A percentile compares a stretch with the other conserved stretches of the same genome.
Conservation (phyloP, 2,329 filamentous ascomycete genomes). For the Curvularia verruculosa region DNA sequence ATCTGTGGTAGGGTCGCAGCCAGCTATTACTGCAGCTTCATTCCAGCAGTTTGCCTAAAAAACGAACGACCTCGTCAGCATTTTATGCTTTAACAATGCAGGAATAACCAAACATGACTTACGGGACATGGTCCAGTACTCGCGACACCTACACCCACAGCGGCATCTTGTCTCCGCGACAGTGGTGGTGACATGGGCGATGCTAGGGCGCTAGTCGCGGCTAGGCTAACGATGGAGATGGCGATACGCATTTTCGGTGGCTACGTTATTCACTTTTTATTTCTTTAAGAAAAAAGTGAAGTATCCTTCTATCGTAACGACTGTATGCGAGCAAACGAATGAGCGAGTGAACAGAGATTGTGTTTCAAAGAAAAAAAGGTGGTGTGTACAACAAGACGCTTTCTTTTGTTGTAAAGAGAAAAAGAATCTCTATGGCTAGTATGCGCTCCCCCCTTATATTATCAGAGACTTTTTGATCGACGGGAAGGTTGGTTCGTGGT, state of each 20-base stretch:
- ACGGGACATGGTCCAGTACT: constrained; percentile 36
- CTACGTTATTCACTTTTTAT: background rate
- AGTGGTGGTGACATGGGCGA: constrained; percentile 24
- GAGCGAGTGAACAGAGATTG: too few relatives aligned
- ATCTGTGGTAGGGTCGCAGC: constrained; percentile 40
- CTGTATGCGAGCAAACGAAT: constrained; percentile 1
- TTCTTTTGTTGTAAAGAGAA: too few relatives aligned
- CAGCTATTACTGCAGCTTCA: constrained; percentile 32
- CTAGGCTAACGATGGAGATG: constrained; percentile 20
- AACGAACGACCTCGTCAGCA: constrained; percentile 5
- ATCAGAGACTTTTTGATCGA: background rate
- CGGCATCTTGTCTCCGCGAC: constrained; percentile 11
- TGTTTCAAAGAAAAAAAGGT: too few relatives aligned
- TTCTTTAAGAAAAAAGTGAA: background rate
- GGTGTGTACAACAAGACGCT: too few relatives aligned
- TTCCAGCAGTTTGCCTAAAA: constrained; percentile 44
- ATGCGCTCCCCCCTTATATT: background rate
- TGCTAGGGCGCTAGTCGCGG: constrained; percentile 24
- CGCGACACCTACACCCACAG: constrained; percentile 20
- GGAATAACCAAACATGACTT: constrained; percentile 1
- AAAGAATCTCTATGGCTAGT: too few relatives aligned
- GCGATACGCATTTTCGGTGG: constrained; percentile 24
- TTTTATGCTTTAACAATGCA: background rate
- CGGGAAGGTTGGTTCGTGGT: too few relatives aligned
- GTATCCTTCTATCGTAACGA: constrained; percentile 6